phyloP scores from a whole-genome alignment of 2,329 filamentous ascomycete genomes.

The Stagonosporopsis chrysanthemi region DNA sequence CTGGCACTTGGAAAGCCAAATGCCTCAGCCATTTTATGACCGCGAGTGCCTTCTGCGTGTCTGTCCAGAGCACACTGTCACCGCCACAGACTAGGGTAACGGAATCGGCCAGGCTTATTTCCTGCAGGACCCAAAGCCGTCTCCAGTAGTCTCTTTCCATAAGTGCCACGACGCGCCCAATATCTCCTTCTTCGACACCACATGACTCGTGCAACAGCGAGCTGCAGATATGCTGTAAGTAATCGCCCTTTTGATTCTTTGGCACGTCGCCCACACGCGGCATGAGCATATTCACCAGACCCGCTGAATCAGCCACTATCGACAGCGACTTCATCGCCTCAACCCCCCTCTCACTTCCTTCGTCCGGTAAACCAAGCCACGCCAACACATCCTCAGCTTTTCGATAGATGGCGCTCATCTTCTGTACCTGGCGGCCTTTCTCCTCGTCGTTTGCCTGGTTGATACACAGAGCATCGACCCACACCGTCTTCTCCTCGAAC shows the following conservation, averaged over 20 bases:
- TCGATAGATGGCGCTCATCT: slow-evolving; percentile 15
- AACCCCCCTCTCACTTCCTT: neutral
- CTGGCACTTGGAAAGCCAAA: neutral
- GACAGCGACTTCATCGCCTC: neutral
- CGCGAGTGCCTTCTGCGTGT: neutral
- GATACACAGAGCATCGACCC: slow-evolving; percentile 20
- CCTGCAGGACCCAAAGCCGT: slow-evolving; percentile 3
- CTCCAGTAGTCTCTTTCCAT: neutral
- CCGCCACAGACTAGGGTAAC: neutral
- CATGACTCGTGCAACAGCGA: neutral
- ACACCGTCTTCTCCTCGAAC: neutral
- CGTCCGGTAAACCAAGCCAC: slow-evolving; percentile 26
- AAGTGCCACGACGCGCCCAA: neutral
- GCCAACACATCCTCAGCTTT: neutral
- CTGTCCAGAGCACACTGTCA: neutral
- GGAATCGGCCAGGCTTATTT: neutral
- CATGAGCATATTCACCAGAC: neutral
- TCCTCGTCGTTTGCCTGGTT: slow-evolving; percentile 15
- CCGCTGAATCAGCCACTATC: neutral
- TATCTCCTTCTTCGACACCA: neutral
- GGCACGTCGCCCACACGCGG: neutral
- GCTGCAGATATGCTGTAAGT: neutral
- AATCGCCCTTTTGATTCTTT: neutral
- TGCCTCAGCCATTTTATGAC: neutral
- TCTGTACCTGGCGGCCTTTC: slow-evolving; percentile 15